Evolutionary conservation across 73 alveolate species (phyloP), one percentile per base, ranked within the genome.

Genomic region (Uronychia setigera): DNA sequence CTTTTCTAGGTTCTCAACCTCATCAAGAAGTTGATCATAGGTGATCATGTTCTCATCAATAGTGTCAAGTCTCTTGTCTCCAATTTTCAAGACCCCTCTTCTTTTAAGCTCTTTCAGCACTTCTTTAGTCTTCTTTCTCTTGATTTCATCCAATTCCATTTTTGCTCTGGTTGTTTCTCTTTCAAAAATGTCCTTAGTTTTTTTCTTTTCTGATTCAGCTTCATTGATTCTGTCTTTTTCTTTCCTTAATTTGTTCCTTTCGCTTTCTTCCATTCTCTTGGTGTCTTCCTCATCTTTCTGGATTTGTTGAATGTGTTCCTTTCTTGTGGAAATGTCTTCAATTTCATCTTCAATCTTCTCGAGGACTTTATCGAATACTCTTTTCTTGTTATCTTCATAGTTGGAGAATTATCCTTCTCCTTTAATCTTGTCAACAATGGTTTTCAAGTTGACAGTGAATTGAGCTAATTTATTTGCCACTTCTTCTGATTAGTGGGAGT

Each of bases 331-430:
- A 19, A 85, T 84, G 13, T 77, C 91, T 26, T 31, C 79, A 77
- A 85, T 77, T 32, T 85, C 91, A 31, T 85, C 33, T 80, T 85
- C 91, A 74, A 85, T 85, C 86, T 85, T 85, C 59, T 85, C 91
- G 76, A 74, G 76, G 76, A 85, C 91, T 77, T 85, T 85, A 81
- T 34, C 77, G 81, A 85, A 85, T 32, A 85, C 77, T 35, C 91
- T 32, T 76, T 85, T 84, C 81, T 85, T 84, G 31, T 33, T 85
- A n/a, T 84, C 91, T 29, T 85, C 91, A 59, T 32, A 29, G 29
- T 32, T 58, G 11, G 19, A 76, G 14, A n/a, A 13, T 29, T 85
- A 76, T 0, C 76, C 91, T 85, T 35, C 67, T 46, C 67, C 67
- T 46, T 19, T 46, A 46, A 46, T 46, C 67, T 46, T 76, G 34